Conservation (phyloP, 805 yeast genomes). For the Kuraishia capsulata region DNA sequence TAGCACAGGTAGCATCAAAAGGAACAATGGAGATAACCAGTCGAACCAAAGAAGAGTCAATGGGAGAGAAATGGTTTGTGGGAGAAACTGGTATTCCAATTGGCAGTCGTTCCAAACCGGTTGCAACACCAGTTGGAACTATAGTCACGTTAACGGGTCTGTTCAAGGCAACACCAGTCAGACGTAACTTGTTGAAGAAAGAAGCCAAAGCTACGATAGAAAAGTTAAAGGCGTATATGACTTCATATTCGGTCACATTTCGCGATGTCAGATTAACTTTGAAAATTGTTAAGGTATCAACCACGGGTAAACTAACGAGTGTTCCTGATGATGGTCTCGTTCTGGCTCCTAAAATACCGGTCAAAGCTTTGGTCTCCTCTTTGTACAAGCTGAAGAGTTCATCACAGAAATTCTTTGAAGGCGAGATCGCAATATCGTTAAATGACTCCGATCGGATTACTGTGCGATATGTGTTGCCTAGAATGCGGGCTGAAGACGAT, state of each 20-base stretch:
- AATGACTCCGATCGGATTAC: not conserved
- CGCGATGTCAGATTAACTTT: slow-evolving; percentile 22
- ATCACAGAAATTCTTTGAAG: slow-evolving; percentile 9
- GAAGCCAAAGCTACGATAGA: slow-evolving; percentile 16
- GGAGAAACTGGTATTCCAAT: slow-evolving; percentile 19
- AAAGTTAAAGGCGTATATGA: slow-evolving; percentile 14
- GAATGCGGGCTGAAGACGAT: slow-evolving; percentile 19
- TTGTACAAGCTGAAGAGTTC: slow-evolving; percentile 10
- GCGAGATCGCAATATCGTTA: slow-evolving; percentile 4
- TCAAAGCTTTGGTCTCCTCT: slow-evolving; percentile 5
- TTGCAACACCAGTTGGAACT: slow-evolving; percentile 26
- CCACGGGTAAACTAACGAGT: slow-evolving; percentile 8
- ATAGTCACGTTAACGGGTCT: slow-evolving; percentile 21
- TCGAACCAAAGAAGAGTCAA: slow-evolving; percentile 17
- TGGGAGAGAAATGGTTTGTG: slow-evolving; percentile 27
- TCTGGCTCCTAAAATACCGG: slow-evolving; percentile 6
- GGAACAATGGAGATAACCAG: slow-evolving; percentile 21
- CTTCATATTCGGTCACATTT: slow-evolving; percentile 22
- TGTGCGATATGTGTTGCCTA: slow-evolving; percentile 21
- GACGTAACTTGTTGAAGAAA: slow-evolving; percentile 20
- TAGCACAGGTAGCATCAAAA: slow-evolving; percentile 20
- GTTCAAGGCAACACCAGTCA: slow-evolving; percentile 22
- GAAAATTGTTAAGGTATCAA: slow-evolving; percentile 10
- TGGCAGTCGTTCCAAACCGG: slow-evolving; percentile 9
- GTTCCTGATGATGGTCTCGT: slow-evolving; percentile 6